Percentiles rank a stretch among this genome's conserved stretches.
phyloP scores from a whole-genome alignment of 2,329 filamentous ascomycete species.

The Ceratocystiopsis minuta region DNA sequence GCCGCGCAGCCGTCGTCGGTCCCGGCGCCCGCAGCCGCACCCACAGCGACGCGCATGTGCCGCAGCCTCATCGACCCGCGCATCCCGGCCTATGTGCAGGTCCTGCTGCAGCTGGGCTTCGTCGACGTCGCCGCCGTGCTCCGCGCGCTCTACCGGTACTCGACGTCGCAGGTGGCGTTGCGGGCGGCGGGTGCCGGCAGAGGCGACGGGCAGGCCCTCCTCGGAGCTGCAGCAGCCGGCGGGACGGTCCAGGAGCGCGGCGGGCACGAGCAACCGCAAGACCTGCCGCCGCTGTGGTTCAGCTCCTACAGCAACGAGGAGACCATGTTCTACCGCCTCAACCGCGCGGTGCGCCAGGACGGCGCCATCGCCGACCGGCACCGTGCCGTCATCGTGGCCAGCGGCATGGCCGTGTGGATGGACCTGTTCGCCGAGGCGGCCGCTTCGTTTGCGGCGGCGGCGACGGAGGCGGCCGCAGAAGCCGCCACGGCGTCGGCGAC shows the following conservation, averaged over 20 bases:
- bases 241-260: no score
- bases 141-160: conserved; percentile 36
- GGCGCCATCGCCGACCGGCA: conserved; percentile 25
- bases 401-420: conserved; percentile 40
- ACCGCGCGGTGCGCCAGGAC: conserved; percentile 58
- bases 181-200: conserved; percentile 8
- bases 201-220: no score
- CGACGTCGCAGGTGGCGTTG: conserved; percentile 27
- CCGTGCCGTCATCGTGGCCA: conserved; percentile 32
- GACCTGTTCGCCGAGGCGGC: conserved; percentile 33
- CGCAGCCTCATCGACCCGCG: conserved; percentile 37
- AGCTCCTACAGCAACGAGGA: conserved; percentile 56
- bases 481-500: no score
- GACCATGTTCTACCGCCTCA: conserved; percentile 81
- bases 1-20: neutral
- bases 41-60: conserved; percentile 14
- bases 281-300: conserved; percentile 23
- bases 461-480: conserved; percentile 5
- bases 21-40: neutral
- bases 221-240: no score
- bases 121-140: conserved; percentile 38
- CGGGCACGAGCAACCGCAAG: no score
- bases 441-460: conserved; percentile 26
- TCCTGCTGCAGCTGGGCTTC: conserved; percentile 30
- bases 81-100: conserved; percentile 39